Base-by-base conservation (phyloP, 2,329 filamentous ascomycete species). In the Tolypocladium ovalisporum region DNA sequence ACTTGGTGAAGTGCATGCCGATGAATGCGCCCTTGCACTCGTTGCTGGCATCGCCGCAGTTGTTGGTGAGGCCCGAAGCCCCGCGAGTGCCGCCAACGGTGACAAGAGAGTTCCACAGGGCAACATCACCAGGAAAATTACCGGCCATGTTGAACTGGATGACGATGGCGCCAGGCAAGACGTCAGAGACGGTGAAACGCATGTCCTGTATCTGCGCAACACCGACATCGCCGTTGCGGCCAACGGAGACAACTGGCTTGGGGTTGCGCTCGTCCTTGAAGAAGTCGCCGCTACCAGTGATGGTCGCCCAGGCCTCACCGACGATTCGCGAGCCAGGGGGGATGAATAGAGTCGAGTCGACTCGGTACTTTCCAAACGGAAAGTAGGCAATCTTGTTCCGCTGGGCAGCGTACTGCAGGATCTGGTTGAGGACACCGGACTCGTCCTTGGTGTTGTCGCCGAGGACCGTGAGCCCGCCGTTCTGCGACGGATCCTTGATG, bases 251-350 rank as follows among this genome's bases (percentile, higher is more conserved):
- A 24, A 84, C 70, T 1, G 79, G 71, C 49, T 70, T 68, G 0
- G 82, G 81, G 40, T 70, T 70, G 69, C 66, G 57, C 76, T 68
- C 56, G 64, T 71, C 66, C 79, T 84, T 52, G 70, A 73, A 58
- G 62, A 57, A 64, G 42, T 59, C 54, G 13, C 81, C 81, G 4
- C 67, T 68, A 2, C 72, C 80, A n/a, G 73, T 76, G 64, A 79
- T 78, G 4, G 73, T 72, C 12, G 80, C 74, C 73, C 79, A 82
- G 6, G 75, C 75, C 66, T 84, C 79, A 24, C 83, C 83, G 12
- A 82, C 72, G 32, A 85, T 75, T 2, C 73, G 73, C 5, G 79
- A 78, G 15, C 77, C 77, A 4, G 61, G 55, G 7, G 67, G 67
- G 17, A 68, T 57, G n/a, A 61, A 56, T 1, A 68, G 59, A 8